Base-by-base conservation (phyloP, 2,329 filamentous ascomycete genomes). In the Cercospora sp. region DNA sequence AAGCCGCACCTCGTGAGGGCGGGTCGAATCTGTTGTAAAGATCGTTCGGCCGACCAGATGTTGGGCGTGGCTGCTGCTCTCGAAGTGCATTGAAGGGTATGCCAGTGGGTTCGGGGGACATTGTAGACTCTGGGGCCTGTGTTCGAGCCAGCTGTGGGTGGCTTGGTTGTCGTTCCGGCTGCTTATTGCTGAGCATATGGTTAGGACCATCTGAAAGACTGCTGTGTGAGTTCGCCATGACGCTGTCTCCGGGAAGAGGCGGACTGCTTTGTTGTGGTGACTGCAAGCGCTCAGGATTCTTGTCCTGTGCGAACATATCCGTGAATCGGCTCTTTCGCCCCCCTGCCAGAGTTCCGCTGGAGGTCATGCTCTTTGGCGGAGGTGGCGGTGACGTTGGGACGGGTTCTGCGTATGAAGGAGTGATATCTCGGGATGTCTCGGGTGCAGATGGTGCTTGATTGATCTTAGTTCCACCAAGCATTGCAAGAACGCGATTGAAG, bases 401-500 rank as follows among this genome's bases (percentile, higher is more conserved):
- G n/a, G 67, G 66, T n/a, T 67, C 66, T 31, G 66, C 60, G 30
- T 70, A 58, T 42, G 66, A 66, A 64, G 71, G 63, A 61, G 59
- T 31, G 16, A 69, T 18, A 33, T 64, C 45, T 71, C 72, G 63
- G n/a, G 65, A 26, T 73, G 76, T 64, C 77, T 78, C 45, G 70
- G 67, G 33, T 23, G 82, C 80, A 69, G 80, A 82, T 65, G 81
- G 80, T 45, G 83, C 58, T 48, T 66, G 63, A 23, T 45, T 68
- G 36, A 68, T 36, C 31, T 68, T 68, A 16, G 42, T 60, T 16
- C 66, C 64, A 60, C 93, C 90, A 48, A 97, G 86, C 85, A 97
- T 96, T 73, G 91, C 87, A 40, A 97, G 83, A 57, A 97, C 87
- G 18, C 72, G 67, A 58, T 76, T 73, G 79, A 97, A 97, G 23